These are phyloP conservation scores for Vairimorpha ceranae DNA, from an alignment of 371 early-diverging fungal genomes.

Conservation along the genomic window DNA sequence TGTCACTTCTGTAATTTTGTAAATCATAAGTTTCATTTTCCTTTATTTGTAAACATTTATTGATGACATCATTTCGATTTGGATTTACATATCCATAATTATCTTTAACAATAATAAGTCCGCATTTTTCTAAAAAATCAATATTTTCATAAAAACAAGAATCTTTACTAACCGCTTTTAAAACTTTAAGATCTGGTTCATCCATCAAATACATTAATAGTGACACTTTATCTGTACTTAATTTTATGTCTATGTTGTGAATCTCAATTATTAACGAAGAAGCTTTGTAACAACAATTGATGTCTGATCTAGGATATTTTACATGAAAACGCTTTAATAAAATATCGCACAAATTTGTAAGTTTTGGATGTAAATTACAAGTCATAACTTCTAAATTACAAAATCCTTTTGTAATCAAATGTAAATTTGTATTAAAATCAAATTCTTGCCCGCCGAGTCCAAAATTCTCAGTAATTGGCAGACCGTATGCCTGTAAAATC, in stretches of 20 bases:
- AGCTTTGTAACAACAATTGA: constrained; percentile 1
- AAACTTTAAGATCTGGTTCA: not conserved
- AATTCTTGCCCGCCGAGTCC: not conserved
- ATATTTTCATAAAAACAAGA: not conserved
- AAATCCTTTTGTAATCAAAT: constrained; percentile 31
- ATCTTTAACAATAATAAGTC: not conserved
- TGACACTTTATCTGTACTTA: constrained; percentile 18
- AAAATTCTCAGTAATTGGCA: not conserved
- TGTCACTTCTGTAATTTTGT: too few relatives aligned
- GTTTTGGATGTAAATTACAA: not conserved
- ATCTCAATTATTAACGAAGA: constrained; percentile 35
- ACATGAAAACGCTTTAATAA: not conserved
- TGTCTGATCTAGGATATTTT: constrained; percentile 12
- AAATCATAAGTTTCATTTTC: not conserved
- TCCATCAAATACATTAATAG: constrained; percentile 14
- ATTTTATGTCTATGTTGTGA: constrained; percentile 18
- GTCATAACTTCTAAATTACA: constrained; percentile 18
- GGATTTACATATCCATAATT: not conserved
- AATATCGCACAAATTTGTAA: not conserved
- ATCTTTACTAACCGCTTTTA: not conserved
- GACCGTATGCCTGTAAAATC: not conserved
- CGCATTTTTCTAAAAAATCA: not conserved
- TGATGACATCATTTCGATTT: not conserved
- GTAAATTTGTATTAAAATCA: not conserved
- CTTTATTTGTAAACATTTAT: not conserved